Evolutionary conservation across 495 filamentous ascomycete genomes (phyloP), one percentile per base, ranked within the genome.

Genomic region (Mytilinidion resinicola): DNA sequence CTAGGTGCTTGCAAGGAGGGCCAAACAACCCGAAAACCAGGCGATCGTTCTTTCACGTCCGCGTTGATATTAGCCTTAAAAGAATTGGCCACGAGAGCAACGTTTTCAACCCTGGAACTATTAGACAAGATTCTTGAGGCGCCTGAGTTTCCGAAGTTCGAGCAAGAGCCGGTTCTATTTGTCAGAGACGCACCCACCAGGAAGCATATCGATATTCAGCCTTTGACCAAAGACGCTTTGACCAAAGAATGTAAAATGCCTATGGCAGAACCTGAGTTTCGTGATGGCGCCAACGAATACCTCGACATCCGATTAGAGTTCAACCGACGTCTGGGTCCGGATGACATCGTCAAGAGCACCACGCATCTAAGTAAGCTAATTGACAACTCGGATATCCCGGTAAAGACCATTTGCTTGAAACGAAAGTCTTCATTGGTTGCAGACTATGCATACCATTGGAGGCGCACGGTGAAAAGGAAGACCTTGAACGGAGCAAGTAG

Each of bases 241-340:
- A 15, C 25, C 30, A n/a, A n/a, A n/a, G n/a, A n/a, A n/a, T n/a
- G n/a, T n/a, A n/a, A n/a, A n/a, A n/a, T n/a, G n/a, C n/a, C n/a
- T n/a, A n/a, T n/a, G n/a, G n/a, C n/a, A n/a, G n/a, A 36, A 4
- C 21, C 41, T 17, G 58, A 55, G 20, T 44, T 50, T 11, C 58
- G 51, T 9, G 20, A 60, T 33, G n/a, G 51, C 1, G 19, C 5
- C 9, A 52, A 60, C 43, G 51, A 55, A 47, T 60, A 55, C 39
- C 25, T 60, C 3, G 58, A 60, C 42, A 20, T 60, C 1, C 51
- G 58, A 8, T 55, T 60, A 5, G 42, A 55, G 34, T 60, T 60
- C 43, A 36, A 50, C 37, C 58, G 51, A 3, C 30, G 20, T 11
- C 38, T 60, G 3, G 30, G 17, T n/a, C 6, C n/a, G 5, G 34